phyloP scores from a whole-genome alignment of 257 asterid genomes.

The Galeopsis tetrahit region DNA sequence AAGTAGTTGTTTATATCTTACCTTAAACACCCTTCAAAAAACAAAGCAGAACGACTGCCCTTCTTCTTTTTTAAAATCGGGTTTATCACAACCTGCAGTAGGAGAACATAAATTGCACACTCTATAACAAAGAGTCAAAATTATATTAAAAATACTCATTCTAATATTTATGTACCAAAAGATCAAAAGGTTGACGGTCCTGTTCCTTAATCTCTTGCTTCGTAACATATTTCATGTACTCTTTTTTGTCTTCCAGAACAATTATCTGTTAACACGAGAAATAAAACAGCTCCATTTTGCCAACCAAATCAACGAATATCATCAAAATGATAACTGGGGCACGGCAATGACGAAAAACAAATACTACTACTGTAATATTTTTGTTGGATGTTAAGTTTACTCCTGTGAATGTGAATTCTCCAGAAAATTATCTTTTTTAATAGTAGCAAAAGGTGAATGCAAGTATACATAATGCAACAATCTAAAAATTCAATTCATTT shows the following conservation, averaged over 20 bases:
- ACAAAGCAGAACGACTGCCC: constrained; percentile 69
- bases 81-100: constrained; percentile 84
- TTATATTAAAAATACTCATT: not conserved
- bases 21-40: constrained; percentile 98
- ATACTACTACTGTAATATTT: too few species aligned
- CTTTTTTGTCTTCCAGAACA: constrained; percentile 85
- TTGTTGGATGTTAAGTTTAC: too few species aligned
- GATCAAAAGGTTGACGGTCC: constrained; percentile 79
- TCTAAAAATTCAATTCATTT: not conserved
- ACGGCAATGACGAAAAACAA: too few species aligned
- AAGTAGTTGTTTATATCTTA: constrained; percentile 28
- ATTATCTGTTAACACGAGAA: constrained; percentile 56
- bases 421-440: not conserved
- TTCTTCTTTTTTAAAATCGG: constrained; percentile 73
- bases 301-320: not conserved
- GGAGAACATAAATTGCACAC: constrained; percentile 28
- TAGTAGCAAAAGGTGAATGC: not conserved
- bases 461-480: not conserved
- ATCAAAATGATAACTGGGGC: not conserved
- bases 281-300: not conserved
- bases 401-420: too few species aligned
- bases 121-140: constrained; percentile 11
- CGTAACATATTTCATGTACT: constrained; percentile 70
- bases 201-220: constrained; percentile 65
- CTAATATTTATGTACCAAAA: constrained; percentile 60